Conservation (phyloP, 2,329 filamentous ascomycete species). For the Coniochaeta sp. region DNA sequence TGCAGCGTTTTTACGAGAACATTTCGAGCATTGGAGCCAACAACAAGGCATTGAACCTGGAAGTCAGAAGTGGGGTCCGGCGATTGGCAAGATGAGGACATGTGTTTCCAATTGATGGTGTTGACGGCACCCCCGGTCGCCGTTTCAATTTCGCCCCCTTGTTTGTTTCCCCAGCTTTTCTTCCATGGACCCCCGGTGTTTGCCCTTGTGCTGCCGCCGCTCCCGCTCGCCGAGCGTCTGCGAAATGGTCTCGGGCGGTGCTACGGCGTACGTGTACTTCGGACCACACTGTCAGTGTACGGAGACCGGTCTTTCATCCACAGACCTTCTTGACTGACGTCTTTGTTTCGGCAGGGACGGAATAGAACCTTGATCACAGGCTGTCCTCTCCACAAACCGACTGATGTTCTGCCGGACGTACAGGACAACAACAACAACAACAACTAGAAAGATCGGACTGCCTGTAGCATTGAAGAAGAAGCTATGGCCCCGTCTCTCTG, state of each 20-base stretch:
- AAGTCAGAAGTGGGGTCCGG: neutral
- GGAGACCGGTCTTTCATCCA: neutral
- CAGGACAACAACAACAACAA: neutral
- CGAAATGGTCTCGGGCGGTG: neutral
- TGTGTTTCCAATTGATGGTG: conserved; percentile 5
- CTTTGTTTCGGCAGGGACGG: neutral
- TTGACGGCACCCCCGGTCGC: neutral
- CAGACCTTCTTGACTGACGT: neutral
- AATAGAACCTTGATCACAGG: neutral
- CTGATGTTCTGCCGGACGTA: neutral
- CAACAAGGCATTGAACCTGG: neutral
- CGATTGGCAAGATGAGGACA: neutral
- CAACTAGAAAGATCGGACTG: too few relatives aligned
- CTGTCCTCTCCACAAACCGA: neutral
- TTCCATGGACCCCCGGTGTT: neutral
- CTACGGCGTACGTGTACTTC: neutral
- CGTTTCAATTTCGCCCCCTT: conserved; percentile 1
- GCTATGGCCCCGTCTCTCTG: neutral
- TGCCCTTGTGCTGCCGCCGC: neutral
- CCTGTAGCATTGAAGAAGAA: neutral
- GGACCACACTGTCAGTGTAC: neutral
- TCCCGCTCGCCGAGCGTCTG: neutral
- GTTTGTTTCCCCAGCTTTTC: conserved; percentile 4
- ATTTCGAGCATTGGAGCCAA: too few relatives aligned
- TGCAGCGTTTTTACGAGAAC: too few relatives aligned